Evolutionary conservation across 2,329 filamentous ascomycete genomes (phyloP).

Genomic region (Colletotrichum sp.): DNA sequence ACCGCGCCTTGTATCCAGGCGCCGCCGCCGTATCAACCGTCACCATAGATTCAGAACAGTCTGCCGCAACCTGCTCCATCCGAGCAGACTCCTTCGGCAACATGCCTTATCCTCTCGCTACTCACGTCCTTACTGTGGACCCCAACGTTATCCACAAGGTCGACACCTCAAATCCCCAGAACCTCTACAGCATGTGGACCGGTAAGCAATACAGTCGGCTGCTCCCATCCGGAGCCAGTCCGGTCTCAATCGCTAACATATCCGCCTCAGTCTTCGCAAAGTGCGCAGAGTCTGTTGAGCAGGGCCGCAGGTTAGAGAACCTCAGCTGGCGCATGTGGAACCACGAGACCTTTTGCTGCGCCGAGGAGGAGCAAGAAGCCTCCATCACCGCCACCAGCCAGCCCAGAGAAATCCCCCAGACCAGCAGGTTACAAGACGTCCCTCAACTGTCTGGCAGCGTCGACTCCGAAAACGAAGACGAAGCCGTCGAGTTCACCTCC

Average conservation of each 20-base stretch:
- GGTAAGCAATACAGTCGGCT: constrained; percentile 61
- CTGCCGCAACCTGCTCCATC: constrained; percentile 33
- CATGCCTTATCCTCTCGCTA: constrained; percentile 86
- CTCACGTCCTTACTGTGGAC: constrained; percentile 90
- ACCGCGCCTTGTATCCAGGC: background rate
- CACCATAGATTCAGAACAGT: constrained; percentile 25
- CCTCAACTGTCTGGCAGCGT: constrained; percentile 80
- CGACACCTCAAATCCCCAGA: constrained; percentile 90
- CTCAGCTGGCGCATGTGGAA: constrained; percentile 96
- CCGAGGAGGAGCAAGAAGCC: constrained; percentile 62
- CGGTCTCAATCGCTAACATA: constrained; percentile 22
- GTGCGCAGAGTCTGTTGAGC: constrained; percentile 91
- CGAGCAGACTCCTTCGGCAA: constrained; percentile 40
- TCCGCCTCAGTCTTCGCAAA: constrained; percentile 79
- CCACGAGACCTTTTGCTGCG: constrained; percentile 88
- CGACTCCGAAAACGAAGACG: constrained; percentile 75
- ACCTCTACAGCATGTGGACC: constrained; percentile 96
- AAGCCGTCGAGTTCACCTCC: constrained; percentile 62
- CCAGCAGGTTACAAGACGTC: constrained; percentile 53
- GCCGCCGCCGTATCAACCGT: constrained; percentile 24
- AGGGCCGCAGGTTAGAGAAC: constrained; percentile 92
- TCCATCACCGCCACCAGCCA: constrained; percentile 44
- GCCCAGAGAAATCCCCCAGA: constrained; percentile 53
- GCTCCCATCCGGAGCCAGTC: constrained; percentile 22
- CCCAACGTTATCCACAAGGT: constrained; percentile 92